Evolutionary conservation across 352 stramenopile genomes (phyloP), one percentile per base, ranked within the genome.

Genomic region (Pythium rhizo-oryzae): DNA sequence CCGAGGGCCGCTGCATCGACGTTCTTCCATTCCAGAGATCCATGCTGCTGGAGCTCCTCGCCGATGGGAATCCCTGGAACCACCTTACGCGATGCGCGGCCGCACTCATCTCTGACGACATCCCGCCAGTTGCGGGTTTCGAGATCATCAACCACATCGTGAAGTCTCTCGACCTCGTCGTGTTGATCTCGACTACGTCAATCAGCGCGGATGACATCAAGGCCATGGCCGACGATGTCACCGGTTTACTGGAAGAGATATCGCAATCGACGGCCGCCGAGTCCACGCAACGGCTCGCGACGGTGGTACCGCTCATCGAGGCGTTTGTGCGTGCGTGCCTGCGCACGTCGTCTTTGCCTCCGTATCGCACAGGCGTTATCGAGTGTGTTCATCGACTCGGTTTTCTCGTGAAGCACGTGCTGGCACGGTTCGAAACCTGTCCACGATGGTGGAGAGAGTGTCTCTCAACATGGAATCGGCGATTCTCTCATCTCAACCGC

Each of bases 11-110:
- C 30, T 37, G 39, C 15, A 47, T 67, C 16, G 39, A 58, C 0
- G 12, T 72, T 7, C 24, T 57, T 0, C 33, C 51, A 16, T 59
- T 63, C 15, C 65, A 60, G 37, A 59, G 59, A 5, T 41, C 47
- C 0, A 35, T 59, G 13, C 85, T 84, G 23, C 82, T 89, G 66
- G 75, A 88, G 39, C 59, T 46, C n/a, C 4, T 68, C 13, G 28
- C 51, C 8, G 8, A 30, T 6, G 28, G 19, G 30, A 58, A 47
- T 52, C 65, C 58, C 18, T 71, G 65, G 65, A 30, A 13, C 9
- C 50, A 50, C 37, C 50, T 71, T n/a, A 18, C 53, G 12, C 39
- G 61, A 4, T 66, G 65, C 51, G 43, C 57, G 5, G 25, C 15
- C 0, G 6, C 49, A 1, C 30, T 71, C 12, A 19, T 50, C n/a